Evolutionary conservation across 805 yeast genomes (phyloP).

Genomic region (Saccharomycopsis fermentans): DNA sequence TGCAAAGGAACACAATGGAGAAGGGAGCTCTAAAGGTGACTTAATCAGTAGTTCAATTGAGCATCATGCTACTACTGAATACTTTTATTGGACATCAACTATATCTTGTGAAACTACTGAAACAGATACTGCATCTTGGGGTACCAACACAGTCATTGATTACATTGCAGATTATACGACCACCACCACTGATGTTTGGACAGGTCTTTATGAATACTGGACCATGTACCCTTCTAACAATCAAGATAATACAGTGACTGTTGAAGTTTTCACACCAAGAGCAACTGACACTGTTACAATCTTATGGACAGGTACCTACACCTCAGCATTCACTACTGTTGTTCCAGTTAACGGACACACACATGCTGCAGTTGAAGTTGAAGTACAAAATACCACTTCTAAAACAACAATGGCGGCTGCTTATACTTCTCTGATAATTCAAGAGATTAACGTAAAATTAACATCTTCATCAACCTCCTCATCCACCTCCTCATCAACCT

Average conservation of each 20-base stretch:
- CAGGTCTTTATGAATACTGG: neutral
- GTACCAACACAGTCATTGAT: neutral
- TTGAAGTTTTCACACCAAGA: neutral
- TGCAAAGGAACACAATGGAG: neutral
- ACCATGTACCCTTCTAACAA: neutral
- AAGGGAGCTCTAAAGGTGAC: neutral
- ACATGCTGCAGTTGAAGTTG: slow-evolving; percentile 3
- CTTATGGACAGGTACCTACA: slow-evolving; percentile 9
- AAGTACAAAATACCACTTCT: slow-evolving; percentile 2
- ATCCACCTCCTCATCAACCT: too few relatives aligned
- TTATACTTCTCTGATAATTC: too few relatives aligned
- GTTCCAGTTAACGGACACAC: neutral
- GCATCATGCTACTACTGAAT: neutral
- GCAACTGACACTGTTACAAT: slow-evolving; percentile 9
- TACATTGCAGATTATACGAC: neutral
- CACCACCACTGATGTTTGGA: slow-evolving; percentile 2
- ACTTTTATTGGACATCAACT: neutral
- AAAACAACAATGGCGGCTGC: too few relatives aligned
- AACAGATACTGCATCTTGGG: neutral
- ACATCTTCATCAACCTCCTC: too few relatives aligned
- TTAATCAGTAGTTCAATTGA: too few relatives aligned
- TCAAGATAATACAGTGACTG: neutral
- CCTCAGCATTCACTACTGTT: slow-evolving; percentile 1
- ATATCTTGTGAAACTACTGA: neutral
- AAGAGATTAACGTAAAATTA: too few relatives aligned